Evolutionary conservation across 768 basidiomycete genomes (phyloP).

Genomic region (Trichaptum fuscoviolaceum): DNA sequence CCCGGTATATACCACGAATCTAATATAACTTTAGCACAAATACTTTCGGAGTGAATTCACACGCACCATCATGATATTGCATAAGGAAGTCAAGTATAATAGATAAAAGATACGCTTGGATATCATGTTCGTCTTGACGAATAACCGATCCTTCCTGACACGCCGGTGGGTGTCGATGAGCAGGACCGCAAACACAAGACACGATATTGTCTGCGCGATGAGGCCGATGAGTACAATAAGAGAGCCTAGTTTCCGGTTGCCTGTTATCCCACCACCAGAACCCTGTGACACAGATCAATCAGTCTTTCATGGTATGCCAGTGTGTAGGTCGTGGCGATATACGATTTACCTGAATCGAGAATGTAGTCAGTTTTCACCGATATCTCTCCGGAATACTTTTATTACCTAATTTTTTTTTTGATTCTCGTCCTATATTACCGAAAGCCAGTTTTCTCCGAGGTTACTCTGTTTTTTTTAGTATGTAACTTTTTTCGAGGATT

Average conservation of each 20-base stretch:
- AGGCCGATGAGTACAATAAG: conserved; percentile 24
- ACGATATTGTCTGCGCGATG: conserved; percentile 22
- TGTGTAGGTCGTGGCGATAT: neutral
- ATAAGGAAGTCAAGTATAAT: conserved; percentile 21
- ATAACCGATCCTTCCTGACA: conserved; percentile 12
- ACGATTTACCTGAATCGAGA: conserved; percentile 22
- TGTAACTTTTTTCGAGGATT: no score
- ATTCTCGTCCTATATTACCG: no score
- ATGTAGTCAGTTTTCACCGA: conserved; percentile 24
- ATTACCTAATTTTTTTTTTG: no score
- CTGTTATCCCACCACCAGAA: conserved; percentile 17
- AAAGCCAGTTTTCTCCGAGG: no score
- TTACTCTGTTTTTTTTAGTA: no score
- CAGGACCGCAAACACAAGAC: conserved; percentile 18
- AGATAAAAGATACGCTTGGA: conserved; percentile 19
- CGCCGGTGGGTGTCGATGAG: conserved; percentile 11
- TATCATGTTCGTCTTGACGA: conserved; percentile 7
- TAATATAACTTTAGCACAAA: conserved; percentile 4
- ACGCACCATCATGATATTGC: conserved; percentile 25
- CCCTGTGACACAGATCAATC: conserved; percentile 13
- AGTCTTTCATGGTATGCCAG: neutral
- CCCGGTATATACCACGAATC: conserved; percentile 27
- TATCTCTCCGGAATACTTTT: no score
- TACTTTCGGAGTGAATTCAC: neutral
- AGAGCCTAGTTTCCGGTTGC: conserved; percentile 7